Conservation (phyloP, 805 yeast genomes). For the Pichia cabralensis region DNA sequence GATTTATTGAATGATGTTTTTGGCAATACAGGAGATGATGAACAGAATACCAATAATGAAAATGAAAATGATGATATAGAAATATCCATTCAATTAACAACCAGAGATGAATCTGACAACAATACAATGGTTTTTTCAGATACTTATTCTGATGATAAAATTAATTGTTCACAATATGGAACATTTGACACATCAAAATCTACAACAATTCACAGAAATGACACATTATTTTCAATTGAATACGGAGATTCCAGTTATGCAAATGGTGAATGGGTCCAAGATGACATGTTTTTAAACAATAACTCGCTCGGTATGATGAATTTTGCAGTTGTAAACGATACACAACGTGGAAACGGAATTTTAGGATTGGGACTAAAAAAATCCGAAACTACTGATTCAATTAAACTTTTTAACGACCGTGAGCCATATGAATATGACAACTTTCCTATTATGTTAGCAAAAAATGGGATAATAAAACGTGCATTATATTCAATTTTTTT, state of each 20-base stretch:
- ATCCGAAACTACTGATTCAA: slow-evolving; percentile 39
- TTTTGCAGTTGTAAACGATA: slow-evolving; percentile 57
- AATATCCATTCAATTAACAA: too few species aligned
- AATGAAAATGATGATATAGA: too few species aligned
- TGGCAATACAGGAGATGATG: not conserved
- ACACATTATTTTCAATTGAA: slow-evolving; percentile 30
- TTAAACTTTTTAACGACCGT: not conserved
- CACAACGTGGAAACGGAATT: slow-evolving; percentile 37
- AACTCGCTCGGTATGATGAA: slow-evolving; percentile 40
- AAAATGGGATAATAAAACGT: slow-evolving; percentile 44
- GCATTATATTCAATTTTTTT: slow-evolving; percentile 55
- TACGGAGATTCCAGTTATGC: slow-evolving; percentile 42
- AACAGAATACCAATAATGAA: too few species aligned
- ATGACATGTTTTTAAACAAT: slow-evolving; percentile 43
- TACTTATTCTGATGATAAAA: too few species aligned
- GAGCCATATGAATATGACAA: slow-evolving; percentile 43
- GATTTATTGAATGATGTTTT: too few species aligned
- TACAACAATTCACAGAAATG: slow-evolving; percentile 29
- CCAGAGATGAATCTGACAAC: too few species aligned
- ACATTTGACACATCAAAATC: too few species aligned
- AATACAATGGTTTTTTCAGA: too few species aligned
- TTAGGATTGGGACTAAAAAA: slow-evolving; percentile 63
- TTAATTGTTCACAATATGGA: slow-evolving; percentile 36
- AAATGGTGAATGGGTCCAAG: slow-evolving; percentile 49
- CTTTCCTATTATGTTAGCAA: slow-evolving; percentile 51